Conservation (phyloP, 2,329 filamentous ascomycete species). For the Lasiodiplodia gonubiensis region DNA sequence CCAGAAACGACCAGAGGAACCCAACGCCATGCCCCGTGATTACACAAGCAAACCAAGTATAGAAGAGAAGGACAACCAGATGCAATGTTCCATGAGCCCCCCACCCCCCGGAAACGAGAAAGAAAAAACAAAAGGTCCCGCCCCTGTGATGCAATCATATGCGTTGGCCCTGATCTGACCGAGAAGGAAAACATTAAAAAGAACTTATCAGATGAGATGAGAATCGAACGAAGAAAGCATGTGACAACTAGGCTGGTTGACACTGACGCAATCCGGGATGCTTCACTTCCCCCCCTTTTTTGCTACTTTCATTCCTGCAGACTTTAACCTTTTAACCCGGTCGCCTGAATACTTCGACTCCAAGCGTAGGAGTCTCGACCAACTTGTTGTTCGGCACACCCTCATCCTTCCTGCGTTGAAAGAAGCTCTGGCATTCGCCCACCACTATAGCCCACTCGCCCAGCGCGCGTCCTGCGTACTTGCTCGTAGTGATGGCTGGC, state of each 20-base stretch:
- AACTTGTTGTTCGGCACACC: slow-evolving; percentile 69
- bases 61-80: slow-evolving; percentile 15
- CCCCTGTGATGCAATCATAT: slow-evolving; percentile 26
- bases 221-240: not conserved
- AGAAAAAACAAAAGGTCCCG: slow-evolving; percentile 8
- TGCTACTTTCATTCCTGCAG: not conserved
- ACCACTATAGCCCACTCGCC: slow-evolving; percentile 80
- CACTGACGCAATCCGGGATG: not conserved
- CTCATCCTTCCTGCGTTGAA: slow-evolving; percentile 75
- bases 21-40: not conserved
- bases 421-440: slow-evolving; percentile 80
- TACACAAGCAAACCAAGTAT: not conserved
- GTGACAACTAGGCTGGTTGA: not conserved
- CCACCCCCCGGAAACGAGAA: not conserved
- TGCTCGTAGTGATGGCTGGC: slow-evolving; percentile 50
- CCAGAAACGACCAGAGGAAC: not conserved
- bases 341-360: slow-evolving; percentile 67
- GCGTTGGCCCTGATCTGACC: slow-evolving; percentile 10
- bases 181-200: slow-evolving; percentile 3
- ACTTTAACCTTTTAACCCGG: too few species aligned
- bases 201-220: slow-evolving; percentile 4
- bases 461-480: slow-evolving; percentile 73
- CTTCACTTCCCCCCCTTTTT: not conserved
- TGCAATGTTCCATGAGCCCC: slow-evolving; percentile 1
- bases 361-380: slow-evolving; percentile 71